These are phyloP conservation scores for Knoxia roxburghii DNA, from an alignment of 257 asterid genomes.

Conservation along the genomic window DNA sequence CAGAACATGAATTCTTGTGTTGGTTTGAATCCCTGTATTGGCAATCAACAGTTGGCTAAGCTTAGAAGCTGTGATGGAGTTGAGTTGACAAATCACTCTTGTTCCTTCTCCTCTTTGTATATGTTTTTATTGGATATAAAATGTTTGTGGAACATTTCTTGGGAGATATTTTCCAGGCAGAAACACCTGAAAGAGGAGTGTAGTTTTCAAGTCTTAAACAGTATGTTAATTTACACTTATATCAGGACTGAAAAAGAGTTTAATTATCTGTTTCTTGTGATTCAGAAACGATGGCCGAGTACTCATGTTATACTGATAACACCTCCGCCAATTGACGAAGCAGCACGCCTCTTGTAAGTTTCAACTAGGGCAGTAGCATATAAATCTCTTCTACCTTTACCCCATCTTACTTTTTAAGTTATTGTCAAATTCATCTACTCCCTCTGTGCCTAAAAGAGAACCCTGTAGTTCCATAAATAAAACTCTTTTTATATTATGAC, in stretches of 20 bases:
- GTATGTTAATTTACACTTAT: not conserved
- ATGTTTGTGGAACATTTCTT: not conserved
- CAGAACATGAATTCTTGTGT: not conserved
- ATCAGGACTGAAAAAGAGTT: not conserved
- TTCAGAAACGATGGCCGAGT: constrained; percentile 76
- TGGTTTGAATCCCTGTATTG: no score
- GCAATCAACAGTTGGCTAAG: no score
- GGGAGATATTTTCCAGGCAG: not conserved
- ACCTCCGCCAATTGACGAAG: constrained; percentile 85
- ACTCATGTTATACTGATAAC: constrained; percentile 63
- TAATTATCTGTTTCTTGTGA: not conserved
- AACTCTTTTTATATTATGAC: no score
- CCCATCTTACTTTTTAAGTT: no score
- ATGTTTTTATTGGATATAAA: not conserved
- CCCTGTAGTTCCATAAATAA: no score
- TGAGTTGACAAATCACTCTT: not conserved
- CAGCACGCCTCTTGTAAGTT: constrained; percentile 54
- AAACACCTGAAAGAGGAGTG: not conserved
- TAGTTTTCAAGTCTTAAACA: not conserved
- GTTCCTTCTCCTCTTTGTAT: not conserved
- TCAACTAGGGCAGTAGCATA: not conserved
- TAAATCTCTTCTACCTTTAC: not conserved
- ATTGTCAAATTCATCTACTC: not conserved
- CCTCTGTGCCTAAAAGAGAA: no score
- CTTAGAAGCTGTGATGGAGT: not conserved